Conservation (phyloP, 305 asterid genomes). For the Ilex paraguariensis region DNA sequence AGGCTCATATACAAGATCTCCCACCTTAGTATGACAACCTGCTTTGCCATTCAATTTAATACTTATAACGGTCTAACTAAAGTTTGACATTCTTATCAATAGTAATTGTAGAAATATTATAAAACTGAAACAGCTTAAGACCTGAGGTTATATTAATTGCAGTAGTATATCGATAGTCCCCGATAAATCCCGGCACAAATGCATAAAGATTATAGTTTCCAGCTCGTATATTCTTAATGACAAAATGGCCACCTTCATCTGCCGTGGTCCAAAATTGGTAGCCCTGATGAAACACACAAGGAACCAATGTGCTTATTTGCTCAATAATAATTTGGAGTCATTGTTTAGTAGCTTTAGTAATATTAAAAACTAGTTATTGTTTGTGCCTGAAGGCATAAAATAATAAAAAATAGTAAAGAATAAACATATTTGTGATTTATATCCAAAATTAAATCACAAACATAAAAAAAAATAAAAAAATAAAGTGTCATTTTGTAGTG, state of each 20-base stretch:
- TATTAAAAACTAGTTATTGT: too few relatives aligned
- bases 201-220: conserved; percentile 23
- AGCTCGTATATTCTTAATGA: conserved; percentile 15
- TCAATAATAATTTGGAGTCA: too few relatives aligned
- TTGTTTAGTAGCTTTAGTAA: too few relatives aligned
- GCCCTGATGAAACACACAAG: conserved; percentile 5
- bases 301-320: too few relatives aligned
- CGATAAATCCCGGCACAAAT: conserved; percentile 20
- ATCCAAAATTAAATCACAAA: too few relatives aligned
- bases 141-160: conserved; percentile 23
- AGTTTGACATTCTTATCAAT: too few relatives aligned
- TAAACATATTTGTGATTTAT: too few relatives aligned
- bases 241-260: conserved; percentile 19
- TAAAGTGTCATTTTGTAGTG: too few relatives aligned
- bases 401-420: too few relatives aligned
- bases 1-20: conserved; percentile 44
- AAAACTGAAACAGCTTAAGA: conserved; percentile 5
- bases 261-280: conserved; percentile 28
- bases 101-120: background rate
- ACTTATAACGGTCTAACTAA: background rate
- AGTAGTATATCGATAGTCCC: conserved; percentile 19
- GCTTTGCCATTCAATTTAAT: background rate
- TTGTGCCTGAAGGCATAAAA: too few relatives aligned
- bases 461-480: too few relatives aligned
- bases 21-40: conserved; percentile 36